Base-by-base conservation (phyloP, 805 yeast genomes). In the Kluyveromyces starmeri region DNA sequence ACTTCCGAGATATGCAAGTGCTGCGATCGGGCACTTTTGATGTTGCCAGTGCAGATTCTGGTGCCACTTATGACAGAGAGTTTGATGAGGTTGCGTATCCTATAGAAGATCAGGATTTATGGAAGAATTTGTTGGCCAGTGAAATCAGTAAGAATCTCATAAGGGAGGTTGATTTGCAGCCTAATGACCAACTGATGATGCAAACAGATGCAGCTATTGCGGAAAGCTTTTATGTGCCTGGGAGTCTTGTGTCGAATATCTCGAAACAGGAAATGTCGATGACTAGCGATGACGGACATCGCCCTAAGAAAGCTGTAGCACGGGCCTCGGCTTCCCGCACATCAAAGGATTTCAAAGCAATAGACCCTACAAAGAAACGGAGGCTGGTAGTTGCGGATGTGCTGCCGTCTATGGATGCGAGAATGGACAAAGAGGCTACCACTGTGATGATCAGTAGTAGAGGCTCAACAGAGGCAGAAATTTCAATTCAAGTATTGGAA, bases 251-350 rank as follows among this genome's bases (percentile, higher is more conserved):
- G 12, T 30, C 33, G 13, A 30, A 20, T 12, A 30, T 30, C 20
- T 16, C 33, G 9, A 30, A 30, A 30, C 26, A 13, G 7, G 33
- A 30, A 13, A 21, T 30, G 4, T 30, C 23, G 8, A 30, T 22
- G 18, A 30, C 33, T 14, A 30, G 33, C 26, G 33, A 30, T 30
- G 33, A 30, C 25, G 26, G 33, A 12, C 19, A 7, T 22, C 23
- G 26, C 13, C 20, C 12, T 11, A 5, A 14, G n/a, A 8, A 10
- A 9, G 17, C 9, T 14, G 8, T 16, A 14, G 22, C n/a, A 13
- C 13, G 26, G 4, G 24, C n/a, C 12, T 22, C 26, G 13, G 12
- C 33, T 13, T 20, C 25, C 6, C 33, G 14, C 16, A 30, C 19
- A 9, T 11, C 9, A 13, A 30, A 30, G 13, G 33, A 22, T 4